Evolutionary conservation across 345 rosid genomes (phyloP).

Genomic region (Brassica juncea): DNA sequence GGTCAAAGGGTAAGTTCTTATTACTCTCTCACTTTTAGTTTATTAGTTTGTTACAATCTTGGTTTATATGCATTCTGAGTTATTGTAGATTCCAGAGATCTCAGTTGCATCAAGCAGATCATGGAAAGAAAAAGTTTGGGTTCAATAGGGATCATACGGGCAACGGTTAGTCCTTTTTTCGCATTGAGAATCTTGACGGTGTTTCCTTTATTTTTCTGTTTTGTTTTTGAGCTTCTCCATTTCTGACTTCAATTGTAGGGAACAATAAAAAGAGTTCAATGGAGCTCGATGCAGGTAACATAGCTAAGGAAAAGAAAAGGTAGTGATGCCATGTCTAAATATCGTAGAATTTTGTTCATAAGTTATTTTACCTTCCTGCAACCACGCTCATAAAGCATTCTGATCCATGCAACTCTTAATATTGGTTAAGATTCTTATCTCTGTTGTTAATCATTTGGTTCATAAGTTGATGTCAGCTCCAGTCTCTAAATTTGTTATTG

Average conservation of each 20-base stretch:
- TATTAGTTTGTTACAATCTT: slow-evolving; percentile 8
- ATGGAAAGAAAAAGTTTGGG: slow-evolving; percentile 53
- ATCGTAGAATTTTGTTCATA: not conserved
- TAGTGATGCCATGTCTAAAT: not conserved
- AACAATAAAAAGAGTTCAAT: slow-evolving; percentile 37
- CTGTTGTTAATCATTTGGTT: slow-evolving; percentile 5
- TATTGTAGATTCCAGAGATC: slow-evolving; percentile 58
- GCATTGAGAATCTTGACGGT: not conserved
- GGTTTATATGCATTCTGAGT: slow-evolving; percentile 27
- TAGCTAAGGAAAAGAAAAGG: not conserved
- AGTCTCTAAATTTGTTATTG: slow-evolving; percentile 28
- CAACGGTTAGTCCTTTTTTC: slow-evolving; percentile 49
- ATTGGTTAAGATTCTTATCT: not conserved
- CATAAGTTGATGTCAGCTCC: slow-evolving; percentile 6
- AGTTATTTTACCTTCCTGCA: not conserved
- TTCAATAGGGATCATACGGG: slow-evolving; percentile 43
- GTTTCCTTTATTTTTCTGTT: not conserved
- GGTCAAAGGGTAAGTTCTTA: slow-evolving; percentile 49
- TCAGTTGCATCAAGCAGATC: slow-evolving; percentile 46
- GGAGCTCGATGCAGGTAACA: slow-evolving; percentile 8
- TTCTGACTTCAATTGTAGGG: slow-evolving; percentile 39
- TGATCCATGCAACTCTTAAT: not conserved
- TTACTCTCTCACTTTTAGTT: not conserved
- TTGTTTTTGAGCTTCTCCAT: slow-evolving; percentile 2
- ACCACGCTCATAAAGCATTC: not conserved